phyloP scores from a whole-genome alignment of 306 rosid genomes.

The Pueraria montana region DNA sequence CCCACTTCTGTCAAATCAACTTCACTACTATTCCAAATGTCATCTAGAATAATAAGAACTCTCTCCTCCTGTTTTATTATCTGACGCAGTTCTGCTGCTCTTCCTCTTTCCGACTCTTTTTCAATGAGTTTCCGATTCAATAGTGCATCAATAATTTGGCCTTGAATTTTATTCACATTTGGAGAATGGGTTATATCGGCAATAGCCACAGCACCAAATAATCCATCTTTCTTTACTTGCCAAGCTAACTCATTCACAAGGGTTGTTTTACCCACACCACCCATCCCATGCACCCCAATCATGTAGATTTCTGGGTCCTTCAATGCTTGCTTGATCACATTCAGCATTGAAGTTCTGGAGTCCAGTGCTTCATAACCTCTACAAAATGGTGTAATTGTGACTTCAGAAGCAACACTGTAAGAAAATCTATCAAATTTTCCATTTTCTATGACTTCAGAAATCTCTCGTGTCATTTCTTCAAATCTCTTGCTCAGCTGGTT shows the following conservation, averaged over 20 bases:
- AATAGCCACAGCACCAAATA: background rate
- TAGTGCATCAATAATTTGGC: background rate
- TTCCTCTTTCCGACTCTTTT: background rate
- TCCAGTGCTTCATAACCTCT: background rate
- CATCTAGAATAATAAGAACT: slow-evolving; percentile 14
- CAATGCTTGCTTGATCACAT: background rate
- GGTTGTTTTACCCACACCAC: too few species aligned
- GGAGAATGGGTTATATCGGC: background rate
- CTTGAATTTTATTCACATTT: slow-evolving; percentile 1
- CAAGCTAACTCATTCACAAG: slow-evolving; percentile 1
- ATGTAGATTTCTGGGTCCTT: background rate
- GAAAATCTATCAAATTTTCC: background rate
- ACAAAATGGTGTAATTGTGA: background rate
- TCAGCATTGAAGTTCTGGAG: background rate
- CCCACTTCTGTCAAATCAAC: slow-evolving; percentile 5
- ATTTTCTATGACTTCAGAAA: background rate
- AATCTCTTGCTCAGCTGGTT: background rate
- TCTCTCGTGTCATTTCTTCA: too few species aligned
- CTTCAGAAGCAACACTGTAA: background rate
- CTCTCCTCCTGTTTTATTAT: background rate
- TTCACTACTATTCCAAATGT: background rate
- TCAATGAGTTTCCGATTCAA: background rate
- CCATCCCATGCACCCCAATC: slow-evolving; percentile 41
- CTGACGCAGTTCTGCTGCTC: background rate
- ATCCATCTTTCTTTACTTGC: background rate